Base-by-base conservation (phyloP, 164 flowering plant genomes). In the Protea cynaroides region DNA sequence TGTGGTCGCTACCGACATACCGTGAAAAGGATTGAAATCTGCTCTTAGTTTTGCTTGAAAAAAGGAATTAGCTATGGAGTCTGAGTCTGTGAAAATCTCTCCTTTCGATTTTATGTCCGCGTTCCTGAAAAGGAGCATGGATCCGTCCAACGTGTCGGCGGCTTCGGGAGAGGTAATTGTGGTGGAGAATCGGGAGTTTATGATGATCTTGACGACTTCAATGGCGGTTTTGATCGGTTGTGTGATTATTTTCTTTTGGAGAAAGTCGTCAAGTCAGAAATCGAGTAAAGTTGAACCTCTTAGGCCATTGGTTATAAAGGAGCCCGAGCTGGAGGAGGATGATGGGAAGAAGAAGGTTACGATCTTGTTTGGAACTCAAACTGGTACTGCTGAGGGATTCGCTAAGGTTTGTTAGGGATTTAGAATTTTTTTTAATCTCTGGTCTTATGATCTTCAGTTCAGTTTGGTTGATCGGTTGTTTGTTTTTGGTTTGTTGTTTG, bases 371-470 rank as follows among this genome's bases (percentile, higher is more conserved):
- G 98, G 98, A 4, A 93, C 97, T 0, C 98, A 93, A 72, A 93
- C 98, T 25, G 98, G 98, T 2, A 93, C 98, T 0, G 97, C 98
- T 29, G 98, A 93, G 71, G 98, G 98, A n/a, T 93, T 93, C 59
- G 98, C 98, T 1, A 93, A 93, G 97, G 98, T 92, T 18, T 62
- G 21, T 34, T 22, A 34, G 40, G 21, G 25, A 22, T 58, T 51
- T 57, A 36, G n/a, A n/a, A n/a, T n/a, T n/a, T n/a, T 44, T 60
- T 66, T 43, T 17, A 36, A 15, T 8, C 24, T 47, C 15, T 61
- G 44, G 2, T 44, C 46, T 8, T 36, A 6, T 38, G 25, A 21
- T 37, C 43, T 19, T 64, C 19, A 1, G 47, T 19, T 62, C 23
- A 56, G n/a, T 34, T 22, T 18, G n/a, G 50, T 58, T 43, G 24